Base-by-base conservation (phyloP, 306 rosid genomes). In the Vicia sativa region DNA sequence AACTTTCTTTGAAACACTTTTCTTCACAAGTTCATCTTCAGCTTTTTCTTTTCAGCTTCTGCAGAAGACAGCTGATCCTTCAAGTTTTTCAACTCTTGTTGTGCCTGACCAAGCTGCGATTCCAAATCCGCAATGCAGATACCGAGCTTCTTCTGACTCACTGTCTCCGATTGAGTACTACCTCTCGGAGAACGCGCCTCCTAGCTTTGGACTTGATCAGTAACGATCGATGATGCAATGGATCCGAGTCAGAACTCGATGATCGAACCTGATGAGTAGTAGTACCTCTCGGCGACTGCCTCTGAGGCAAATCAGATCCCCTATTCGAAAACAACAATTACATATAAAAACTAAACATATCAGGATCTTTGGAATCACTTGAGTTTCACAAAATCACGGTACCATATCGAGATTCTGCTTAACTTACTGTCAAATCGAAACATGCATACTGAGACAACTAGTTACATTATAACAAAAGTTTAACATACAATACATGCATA, bases 41-140 rank as follows among this genome's bases (percentile, higher is more conserved):
- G 90, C 95, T 84, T 82, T 86, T 68, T 88, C 83, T 84, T 91
- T 23, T 95, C 97, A 45, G 95, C 92, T 70, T 91, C 95, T 7
- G 95, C 95, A 48, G 95, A 86, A 67, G 78, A 85, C 73, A 91
- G 75, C 80, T 91, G 97, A 25, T 91, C 78, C 79, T 91, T 91
- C 19, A 91, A 48, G 46, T 39, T 49, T 75, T 70, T 81, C 69
- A 91, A 65, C 71, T 91, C 97, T 59, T 75, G 77, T 31, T 91
- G 97, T 31, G 97, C 97, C 58, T 91, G 95, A 28, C 92, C 92
- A 49, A 91, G 95, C 76, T 91, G 95, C 15, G 90, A 86, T 74
- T 91, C 97, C 74, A 91, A 78, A 74, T 88, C 92, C 28, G 97
- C 91, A 56, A 91, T 83, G 49, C 95, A 89, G 52, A 92, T 91